Evolutionary conservation across 441 rosid species (phyloP).

Genomic region (Adansonia rubrostipa): DNA sequence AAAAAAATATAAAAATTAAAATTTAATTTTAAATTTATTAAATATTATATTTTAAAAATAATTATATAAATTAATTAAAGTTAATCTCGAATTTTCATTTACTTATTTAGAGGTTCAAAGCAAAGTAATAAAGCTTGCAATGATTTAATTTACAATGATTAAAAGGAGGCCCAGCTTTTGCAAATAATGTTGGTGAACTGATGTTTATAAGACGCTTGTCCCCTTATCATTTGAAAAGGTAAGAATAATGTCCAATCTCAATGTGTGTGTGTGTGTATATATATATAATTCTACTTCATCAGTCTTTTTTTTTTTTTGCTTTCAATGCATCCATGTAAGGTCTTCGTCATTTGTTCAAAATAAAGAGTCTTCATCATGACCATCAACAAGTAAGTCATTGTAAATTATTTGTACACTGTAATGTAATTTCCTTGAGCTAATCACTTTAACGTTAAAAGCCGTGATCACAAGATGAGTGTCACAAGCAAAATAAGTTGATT

Average conservation of each 20-base stretch:
- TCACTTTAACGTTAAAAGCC: not conserved
- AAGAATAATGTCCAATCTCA: constrained; percentile 1
- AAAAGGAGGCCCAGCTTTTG: not conserved
- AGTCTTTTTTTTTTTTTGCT: not conserved
- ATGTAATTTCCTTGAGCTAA: not conserved
- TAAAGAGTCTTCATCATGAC: too few relatives aligned
- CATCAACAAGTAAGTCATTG: not conserved
- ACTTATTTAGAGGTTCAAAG: not conserved
- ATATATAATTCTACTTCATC: not conserved
- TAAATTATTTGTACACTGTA: too few relatives aligned
- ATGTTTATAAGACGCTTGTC: constrained; percentile 6
- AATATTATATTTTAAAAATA: too few relatives aligned
- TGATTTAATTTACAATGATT: constrained; percentile 21
- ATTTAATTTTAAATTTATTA: too few relatives aligned
- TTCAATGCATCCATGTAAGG: not conserved
- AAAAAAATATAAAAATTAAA: too few relatives aligned
- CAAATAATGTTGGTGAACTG: constrained; percentile 1
- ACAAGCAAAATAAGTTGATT: too few relatives aligned
- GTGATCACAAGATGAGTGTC: not conserved
- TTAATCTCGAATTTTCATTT: too few relatives aligned
- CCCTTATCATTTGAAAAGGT: not conserved
- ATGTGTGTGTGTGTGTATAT: too few relatives aligned
- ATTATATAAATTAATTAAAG: too few relatives aligned
- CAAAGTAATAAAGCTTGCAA: not conserved
- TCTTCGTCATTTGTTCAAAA: not conserved